phyloP scores from a whole-genome alignment of 345 rosid genomes.

The Barbarea vulgaris region DNA sequence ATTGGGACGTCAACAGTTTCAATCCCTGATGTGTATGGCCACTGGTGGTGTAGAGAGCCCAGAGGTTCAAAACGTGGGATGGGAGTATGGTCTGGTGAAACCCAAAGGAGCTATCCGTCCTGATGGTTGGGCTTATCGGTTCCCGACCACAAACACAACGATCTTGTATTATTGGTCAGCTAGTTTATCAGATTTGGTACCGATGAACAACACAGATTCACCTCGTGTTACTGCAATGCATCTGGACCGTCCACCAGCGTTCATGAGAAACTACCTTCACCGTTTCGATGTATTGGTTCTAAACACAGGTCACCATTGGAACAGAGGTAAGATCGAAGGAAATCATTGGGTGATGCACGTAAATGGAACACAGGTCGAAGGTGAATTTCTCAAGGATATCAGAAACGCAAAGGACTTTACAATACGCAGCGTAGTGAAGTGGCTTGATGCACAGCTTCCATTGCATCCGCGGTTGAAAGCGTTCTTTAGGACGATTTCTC shows the following conservation, averaged over 20 bases:
- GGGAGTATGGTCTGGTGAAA: constrained; percentile 61
- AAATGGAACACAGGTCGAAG: constrained; percentile 51
- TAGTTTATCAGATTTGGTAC: constrained; percentile 57
- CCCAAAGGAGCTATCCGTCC: constrained; percentile 60
- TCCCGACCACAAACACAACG: constrained; percentile 66
- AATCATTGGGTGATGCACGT: constrained; percentile 75
- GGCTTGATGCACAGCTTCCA: constrained; percentile 68
- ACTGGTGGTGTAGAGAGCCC: constrained; percentile 59
- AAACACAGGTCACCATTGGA: constrained; percentile 91
- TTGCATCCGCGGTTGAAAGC: constrained; percentile 55
- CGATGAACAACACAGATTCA: constrained; percentile 46
- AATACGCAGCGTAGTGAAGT: constrained; percentile 51
- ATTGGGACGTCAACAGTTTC: constrained; percentile 79
- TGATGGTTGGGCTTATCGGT: constrained; percentile 70
- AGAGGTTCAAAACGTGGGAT: constrained; percentile 63
- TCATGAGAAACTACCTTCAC: constrained; percentile 58
- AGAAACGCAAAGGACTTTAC: constrained; percentile 63
- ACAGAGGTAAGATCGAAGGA: constrained; percentile 65
- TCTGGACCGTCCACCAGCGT: constrained; percentile 71
- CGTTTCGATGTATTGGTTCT: constrained; percentile 64
- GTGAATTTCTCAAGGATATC: constrained; percentile 44
- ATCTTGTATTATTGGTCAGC: constrained; percentile 79
- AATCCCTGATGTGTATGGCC: constrained; percentile 79
- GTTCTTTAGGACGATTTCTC: constrained; percentile 77
- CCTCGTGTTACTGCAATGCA: constrained; percentile 60